phyloP scores from a whole-genome alignment of 768 basidiomycete genomes.

The Leucocoprinus birnbaumii region DNA sequence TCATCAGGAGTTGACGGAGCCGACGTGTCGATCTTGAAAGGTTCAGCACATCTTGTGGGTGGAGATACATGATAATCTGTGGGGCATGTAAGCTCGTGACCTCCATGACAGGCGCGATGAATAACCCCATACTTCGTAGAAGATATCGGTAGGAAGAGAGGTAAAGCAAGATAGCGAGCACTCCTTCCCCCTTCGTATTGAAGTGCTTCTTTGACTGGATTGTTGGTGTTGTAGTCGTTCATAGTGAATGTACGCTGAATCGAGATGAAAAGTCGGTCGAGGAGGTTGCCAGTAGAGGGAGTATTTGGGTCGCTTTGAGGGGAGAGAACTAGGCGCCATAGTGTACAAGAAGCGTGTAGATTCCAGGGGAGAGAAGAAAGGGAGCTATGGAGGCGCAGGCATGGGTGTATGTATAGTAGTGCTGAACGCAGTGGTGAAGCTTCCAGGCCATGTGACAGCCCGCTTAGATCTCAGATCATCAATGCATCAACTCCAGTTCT shows the following conservation, averaged over 20 bases:
- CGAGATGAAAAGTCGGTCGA: constrained; percentile 1
- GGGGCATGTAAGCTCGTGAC: not conserved
- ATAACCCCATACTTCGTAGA: constrained; percentile 25
- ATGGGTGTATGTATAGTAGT: constrained; percentile 10
- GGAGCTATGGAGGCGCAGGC: not conserved
- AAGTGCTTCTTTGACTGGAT: not conserved
- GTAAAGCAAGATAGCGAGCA: constrained; percentile 18
- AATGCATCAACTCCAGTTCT: not conserved
- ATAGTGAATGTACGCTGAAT: constrained; percentile 2
- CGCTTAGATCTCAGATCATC: constrained; percentile 4
- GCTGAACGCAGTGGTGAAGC: not conserved
- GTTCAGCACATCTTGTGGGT: constrained; percentile 42
- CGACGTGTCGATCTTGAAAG: constrained; percentile 40
- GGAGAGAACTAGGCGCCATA: not conserved
- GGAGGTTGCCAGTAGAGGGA: not conserved
- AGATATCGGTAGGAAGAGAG: constrained; percentile 27
- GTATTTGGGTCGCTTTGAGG: not conserved
- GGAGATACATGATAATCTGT: constrained; percentile 42
- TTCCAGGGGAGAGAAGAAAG: not conserved
- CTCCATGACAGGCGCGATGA: too few relatives aligned
- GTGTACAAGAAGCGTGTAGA: not conserved
- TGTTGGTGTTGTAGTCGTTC: constrained; percentile 3
- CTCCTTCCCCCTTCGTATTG: not conserved
- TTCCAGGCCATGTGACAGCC: not conserved
- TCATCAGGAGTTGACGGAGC: constrained; percentile 38